Base-by-base conservation (phyloP, 2,329 filamentous ascomycete genomes). In the Verticillium zaregamsianum region DNA sequence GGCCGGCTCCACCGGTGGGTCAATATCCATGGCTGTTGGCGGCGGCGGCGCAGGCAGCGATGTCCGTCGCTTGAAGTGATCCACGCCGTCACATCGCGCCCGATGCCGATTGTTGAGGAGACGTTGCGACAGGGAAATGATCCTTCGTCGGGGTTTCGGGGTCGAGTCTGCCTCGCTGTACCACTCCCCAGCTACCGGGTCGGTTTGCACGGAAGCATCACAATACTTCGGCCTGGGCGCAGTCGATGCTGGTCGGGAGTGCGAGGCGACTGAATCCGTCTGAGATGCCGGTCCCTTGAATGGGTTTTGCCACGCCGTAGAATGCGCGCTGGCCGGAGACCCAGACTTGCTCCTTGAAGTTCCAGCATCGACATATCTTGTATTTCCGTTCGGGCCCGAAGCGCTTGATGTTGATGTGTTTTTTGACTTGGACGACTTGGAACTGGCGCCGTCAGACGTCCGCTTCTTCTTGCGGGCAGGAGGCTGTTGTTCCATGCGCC, bases 391-490 rank as follows among this genome's bases (percentile, higher is more conserved):
- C n/a, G 59, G 23, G 1, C 59, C 59, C 2, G 63, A 61, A 7
- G 59, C 49, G 14, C 52, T 64, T 12, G 52, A 59, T 2, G 63
- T 67, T 61, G 3, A 69, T 63, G 67, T 70, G 20, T 69, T 57
- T 23, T 60, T 72, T 0, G 66, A 59, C 55, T 73, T 76, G 0
- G 68, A 40, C n/a, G 45, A n/a, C 31, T 66, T 74, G 37, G 71
- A 70, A 11, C 39, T 61, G 3, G 76, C 78, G 5, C 84, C 84
- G 65, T 88, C 86, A 0, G 86, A 88, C 2, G 77, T 73, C 8
- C 86, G 81, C 70, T 89, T 89, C 76, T 88, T 87, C 72, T 89
- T 89, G 33, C 82, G 80, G 0, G 79, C 77, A 1, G 83, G 77
- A 40, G 76, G 83, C 62, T 85, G 82, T 69, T 83, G 83, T 67